Conservation (phyloP, 345 rosid species). For the Hevea brasiliensis region DNA sequence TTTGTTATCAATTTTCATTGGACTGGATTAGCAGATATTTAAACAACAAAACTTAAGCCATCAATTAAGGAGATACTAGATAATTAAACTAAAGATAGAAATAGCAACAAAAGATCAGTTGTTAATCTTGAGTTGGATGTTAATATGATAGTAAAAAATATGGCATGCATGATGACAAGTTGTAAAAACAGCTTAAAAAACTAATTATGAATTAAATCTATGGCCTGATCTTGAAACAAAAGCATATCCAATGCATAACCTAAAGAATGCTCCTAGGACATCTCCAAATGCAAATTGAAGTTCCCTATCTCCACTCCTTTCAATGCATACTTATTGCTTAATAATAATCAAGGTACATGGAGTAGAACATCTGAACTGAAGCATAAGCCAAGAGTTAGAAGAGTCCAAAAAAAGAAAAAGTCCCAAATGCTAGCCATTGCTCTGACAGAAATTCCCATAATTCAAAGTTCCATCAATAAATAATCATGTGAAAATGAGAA, state of each 20-base stretch:
- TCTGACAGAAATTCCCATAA: background rate
- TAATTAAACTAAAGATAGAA: conserved; percentile 1
- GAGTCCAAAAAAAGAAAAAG: background rate
- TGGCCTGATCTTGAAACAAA: background rate
- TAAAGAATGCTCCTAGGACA: background rate
- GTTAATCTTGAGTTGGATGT: background rate
- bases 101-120: conserved; percentile 5
- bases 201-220: background rate
- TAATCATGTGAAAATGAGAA: background rate
- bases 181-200: background rate
- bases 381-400: background rate
- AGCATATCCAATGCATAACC: background rate
- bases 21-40: conserved; percentile 17
- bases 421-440: background rate
- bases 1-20: conserved; percentile 21
- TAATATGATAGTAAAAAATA: background rate
- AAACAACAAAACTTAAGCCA: conserved; percentile 9
- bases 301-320: background rate
- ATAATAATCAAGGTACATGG: background rate
- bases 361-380: background rate
- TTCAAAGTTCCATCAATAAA: background rate
- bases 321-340: background rate
- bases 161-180: conserved; percentile 19
- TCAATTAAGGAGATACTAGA: background rate
- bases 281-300: background rate